Conservation (phyloP, 495 filamentous ascomycete species). For the Lepidopterella palustris region DNA sequence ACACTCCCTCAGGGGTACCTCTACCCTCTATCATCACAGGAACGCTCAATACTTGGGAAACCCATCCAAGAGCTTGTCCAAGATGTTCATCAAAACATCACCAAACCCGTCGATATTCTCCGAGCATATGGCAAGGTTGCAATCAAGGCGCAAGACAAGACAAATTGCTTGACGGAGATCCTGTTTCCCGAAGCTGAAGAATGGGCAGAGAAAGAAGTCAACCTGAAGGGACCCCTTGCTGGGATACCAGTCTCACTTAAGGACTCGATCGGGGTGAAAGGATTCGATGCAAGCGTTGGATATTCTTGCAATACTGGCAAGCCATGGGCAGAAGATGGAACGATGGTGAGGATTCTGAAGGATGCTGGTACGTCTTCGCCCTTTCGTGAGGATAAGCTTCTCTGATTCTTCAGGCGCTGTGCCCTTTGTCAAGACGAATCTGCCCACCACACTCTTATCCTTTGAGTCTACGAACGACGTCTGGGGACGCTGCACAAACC, state of each 20-base stretch:
- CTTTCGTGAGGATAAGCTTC: background rate
- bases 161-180: constrained; percentile 89
- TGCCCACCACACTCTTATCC: constrained; percentile 84
- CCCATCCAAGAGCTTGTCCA: constrained; percentile 72
- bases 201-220: constrained; percentile 63
- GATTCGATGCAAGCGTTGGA: constrained; percentile 81
- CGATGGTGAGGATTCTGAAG: constrained; percentile 70
- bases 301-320: constrained; percentile 69
- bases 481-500: constrained; percentile 73
- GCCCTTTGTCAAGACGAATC: constrained; percentile 91
- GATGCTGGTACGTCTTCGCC: constrained; percentile 58
- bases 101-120: constrained; percentile 67
- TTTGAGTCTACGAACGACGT: constrained; percentile 92
- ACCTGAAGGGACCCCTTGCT: constrained; percentile 76
- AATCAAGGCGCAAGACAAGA: constrained; percentile 74
- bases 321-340: constrained; percentile 58
- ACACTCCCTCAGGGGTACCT: constrained; percentile 62
- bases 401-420: constrained; percentile 56
- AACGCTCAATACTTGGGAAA: constrained; percentile 60
- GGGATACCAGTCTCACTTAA: constrained; percentile 88
- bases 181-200: constrained; percentile 71
- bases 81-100: constrained; percentile 62
- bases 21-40: constrained; percentile 50
- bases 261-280: constrained; percentile 76
- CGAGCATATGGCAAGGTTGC: constrained; percentile 87